Base-by-base conservation (phyloP, 176 grass and related monocot species). In the Lolium multiflorum region DNA sequence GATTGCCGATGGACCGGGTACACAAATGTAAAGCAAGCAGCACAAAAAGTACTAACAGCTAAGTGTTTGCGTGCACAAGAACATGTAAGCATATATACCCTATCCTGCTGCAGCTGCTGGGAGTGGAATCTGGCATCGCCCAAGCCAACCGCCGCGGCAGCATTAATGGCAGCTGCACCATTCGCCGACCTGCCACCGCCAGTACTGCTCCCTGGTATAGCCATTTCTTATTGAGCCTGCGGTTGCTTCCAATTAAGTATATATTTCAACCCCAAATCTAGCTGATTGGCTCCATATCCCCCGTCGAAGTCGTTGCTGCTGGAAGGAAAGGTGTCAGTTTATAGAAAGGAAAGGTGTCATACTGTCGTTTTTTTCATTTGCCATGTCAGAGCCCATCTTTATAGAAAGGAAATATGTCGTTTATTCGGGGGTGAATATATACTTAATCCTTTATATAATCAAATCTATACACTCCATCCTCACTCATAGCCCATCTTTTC, bases 121-220 rank as follows among this genome's bases (percentile, higher is more conserved):
- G 79, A 88, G 39, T 82, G 88, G 88, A 92, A 92, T 82, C 88
- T 92, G 64, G 88, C 74, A 22, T 90, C 85, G 25, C 88, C 41
- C 41, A 7, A 43, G 41, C 41, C 41, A 7, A 43, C 41, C 41
- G 41, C 41, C 41, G 41, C 41, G 6, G 41, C 41, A 7, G 41
- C 41, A 43, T 87, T 92, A 72, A 95, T 88, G 74, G 88, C 81
- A 82, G 88, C 88, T 69, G 85, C 58, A 68, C 93, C 88, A 81
- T 87, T 89, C n/a, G 55, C 76, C 47, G 80, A 65, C 78, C 74
- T 85, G 71, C 81, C 84, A 73, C 79, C 83, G 54, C 84, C 90
- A 62, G 71, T 61, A 46, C 78, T 76, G 89, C 89, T 91, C 68
- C 85, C 85, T 50, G 78, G 76, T 54, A 82, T 35, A 35, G 31